Evolutionary conservation across 805 yeast genomes (phyloP).

Genomic region (Sugiyamaella americana): DNA sequence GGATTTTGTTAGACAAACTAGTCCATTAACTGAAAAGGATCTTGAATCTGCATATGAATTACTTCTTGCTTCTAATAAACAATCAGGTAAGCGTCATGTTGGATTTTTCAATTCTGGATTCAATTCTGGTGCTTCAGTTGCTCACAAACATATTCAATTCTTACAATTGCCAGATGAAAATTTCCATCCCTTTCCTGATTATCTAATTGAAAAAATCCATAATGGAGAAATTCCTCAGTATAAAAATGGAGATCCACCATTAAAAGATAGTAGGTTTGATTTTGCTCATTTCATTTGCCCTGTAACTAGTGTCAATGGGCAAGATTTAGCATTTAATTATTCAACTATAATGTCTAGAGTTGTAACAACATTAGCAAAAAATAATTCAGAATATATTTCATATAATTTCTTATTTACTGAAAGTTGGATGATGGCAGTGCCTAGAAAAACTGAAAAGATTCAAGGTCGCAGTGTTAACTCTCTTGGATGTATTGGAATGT

Average conservation of each 20-base stretch:
- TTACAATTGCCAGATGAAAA: conserved; percentile 52
- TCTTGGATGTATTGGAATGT: conserved; percentile 71
- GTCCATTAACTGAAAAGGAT: conserved; percentile 69
- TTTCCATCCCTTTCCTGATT: conserved; percentile 39
- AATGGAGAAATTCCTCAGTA: conserved; percentile 18
- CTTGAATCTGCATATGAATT: conserved; percentile 52
- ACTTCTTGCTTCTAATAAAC: conserved; percentile 43
- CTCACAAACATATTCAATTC: conserved; percentile 89
- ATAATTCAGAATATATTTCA: conserved; percentile 36
- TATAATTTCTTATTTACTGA: conserved; percentile 80
- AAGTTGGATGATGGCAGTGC: conserved; percentile 81
- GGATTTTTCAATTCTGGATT: conserved; percentile 89
- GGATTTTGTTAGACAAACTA: conserved; percentile 61
- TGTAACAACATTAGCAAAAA: conserved; percentile 51
- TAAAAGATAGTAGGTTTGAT: conserved; percentile 54
- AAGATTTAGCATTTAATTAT: conserved; percentile 64
- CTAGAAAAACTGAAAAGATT: conserved; percentile 51
- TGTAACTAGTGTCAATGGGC: conserved; percentile 40
- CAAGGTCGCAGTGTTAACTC: conserved; percentile 62
- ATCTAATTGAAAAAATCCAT: conserved; percentile 6
- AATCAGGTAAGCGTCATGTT: conserved; percentile 49
- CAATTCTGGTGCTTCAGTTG: conserved; percentile 88
- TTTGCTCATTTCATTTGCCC: conserved; percentile 82
- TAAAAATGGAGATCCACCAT: conserved; percentile 44
- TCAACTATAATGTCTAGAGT: conserved; percentile 66